phyloP scores from a whole-genome alignment of 2,329 filamentous ascomycete species.

The Claviceps purpurea region DNA sequence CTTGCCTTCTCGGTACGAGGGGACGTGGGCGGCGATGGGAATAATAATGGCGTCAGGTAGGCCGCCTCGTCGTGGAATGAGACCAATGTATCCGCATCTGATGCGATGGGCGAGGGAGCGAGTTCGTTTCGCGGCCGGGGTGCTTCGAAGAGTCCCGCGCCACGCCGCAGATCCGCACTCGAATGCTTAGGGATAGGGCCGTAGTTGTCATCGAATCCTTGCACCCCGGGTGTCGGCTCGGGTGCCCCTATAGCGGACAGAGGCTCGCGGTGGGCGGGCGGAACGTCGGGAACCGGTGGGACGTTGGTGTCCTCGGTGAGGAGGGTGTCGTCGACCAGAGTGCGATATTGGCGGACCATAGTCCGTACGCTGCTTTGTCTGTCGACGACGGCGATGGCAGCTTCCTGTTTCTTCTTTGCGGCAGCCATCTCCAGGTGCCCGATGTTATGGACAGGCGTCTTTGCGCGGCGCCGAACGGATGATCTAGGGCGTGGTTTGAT shows the following conservation, averaged over 20 bases:
- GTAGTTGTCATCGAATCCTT: not conserved
- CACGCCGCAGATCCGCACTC: not conserved
- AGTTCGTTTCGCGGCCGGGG: not conserved
- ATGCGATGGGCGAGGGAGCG: constrained; percentile 19
- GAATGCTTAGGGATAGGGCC: constrained; percentile 1
- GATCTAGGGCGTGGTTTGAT: constrained; percentile 1
- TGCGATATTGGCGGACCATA: constrained; percentile 38
- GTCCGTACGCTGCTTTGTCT: constrained; percentile 31
- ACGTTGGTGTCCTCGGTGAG: constrained; percentile 10
- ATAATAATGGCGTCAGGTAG: constrained; percentile 34
- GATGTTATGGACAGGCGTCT: constrained; percentile 36
- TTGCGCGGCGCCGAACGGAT: constrained; percentile 24
- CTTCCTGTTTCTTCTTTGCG: constrained; percentile 9
- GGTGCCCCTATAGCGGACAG: not conserved
- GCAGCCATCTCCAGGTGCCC: constrained; percentile 31
- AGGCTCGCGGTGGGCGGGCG: constrained; percentile 13
- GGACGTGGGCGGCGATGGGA: constrained; percentile 25
- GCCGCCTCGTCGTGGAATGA: constrained; percentile 33
- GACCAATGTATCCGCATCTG: constrained; percentile 33
- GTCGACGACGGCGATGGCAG: constrained; percentile 8
- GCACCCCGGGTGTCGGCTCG: not conserved
- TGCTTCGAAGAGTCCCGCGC: not conserved
- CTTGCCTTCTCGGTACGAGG: constrained; percentile 16
- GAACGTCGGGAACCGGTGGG: constrained; percentile 16
- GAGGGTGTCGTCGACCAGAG: constrained; percentile 25